Base-by-base conservation (phyloP, 2,329 filamentous ascomycete species). In the Pseudogymnoascus sp. region DNA sequence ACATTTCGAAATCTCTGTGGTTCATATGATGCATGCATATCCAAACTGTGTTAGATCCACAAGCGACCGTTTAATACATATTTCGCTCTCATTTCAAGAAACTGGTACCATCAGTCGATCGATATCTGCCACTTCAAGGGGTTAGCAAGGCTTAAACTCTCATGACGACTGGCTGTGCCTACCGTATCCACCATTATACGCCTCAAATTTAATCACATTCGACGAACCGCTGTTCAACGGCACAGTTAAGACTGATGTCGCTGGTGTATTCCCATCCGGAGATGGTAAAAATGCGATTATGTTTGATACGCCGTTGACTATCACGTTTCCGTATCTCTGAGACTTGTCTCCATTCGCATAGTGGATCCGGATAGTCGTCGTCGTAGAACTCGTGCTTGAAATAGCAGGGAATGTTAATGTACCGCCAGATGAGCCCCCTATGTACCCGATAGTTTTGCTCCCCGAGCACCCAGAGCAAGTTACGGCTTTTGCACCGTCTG, bases 261-360 rank as follows among this genome's bases (percentile, higher is more conserved):
- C 77, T 0, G 78, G 76, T 4, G 73, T 73, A 25, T 77, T 74
- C 0, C 77, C 76, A 38, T 75, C 74, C 1, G 70, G 71, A 0
- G 77, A 76, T 0, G 81, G 80, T 58, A 85, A 64, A 63, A 87
- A 87, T 0, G 83, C 81, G 2, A 85, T 64, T 14, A 73, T 74
- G 66, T 81, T 74, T 7, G 66, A 66, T 0, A 74, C 75, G 0
- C 80, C 82, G 63, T 87, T 86, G 2, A 87, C 82, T 2, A 71
- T 73, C 1, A 86, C 79, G 38, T 76, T 75, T 0, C 81, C 82
- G 67, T 78, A 80, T 25, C 84, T 70, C 64, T 83, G 77, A 0
- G 68, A 68, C 0, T 65, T 76, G 64, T 87, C 82, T 0, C 81
- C 81, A 62, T 86, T 86, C 12, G 77, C 68, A 67, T 82, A 81